phyloP scores from a whole-genome alignment of 1,139 yeast species.

The Entelexis paramagnoliae region DNA sequence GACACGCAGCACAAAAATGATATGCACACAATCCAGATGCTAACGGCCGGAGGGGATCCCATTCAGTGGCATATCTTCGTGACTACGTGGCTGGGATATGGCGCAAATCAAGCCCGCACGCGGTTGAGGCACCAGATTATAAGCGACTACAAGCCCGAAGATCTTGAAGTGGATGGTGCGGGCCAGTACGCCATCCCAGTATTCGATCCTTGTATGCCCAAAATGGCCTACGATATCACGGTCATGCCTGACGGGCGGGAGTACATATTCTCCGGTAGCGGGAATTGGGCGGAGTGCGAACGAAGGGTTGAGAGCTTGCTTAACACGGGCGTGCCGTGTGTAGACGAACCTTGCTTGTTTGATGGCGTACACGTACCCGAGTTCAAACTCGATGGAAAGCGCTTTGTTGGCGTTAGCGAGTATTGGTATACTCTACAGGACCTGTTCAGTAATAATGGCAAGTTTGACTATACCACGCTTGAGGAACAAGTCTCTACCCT shows the following conservation, averaged over 20 bases:
- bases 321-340: constrained; percentile 35
- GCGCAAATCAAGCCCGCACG: constrained; percentile 57
- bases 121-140: constrained; percentile 18
- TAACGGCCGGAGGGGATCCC: constrained; percentile 34
- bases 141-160: constrained; percentile 9
- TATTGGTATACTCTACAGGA: constrained; percentile 64
- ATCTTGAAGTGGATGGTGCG: constrained; percentile 4
- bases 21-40: constrained; percentile 43
- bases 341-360: constrained; percentile 37
- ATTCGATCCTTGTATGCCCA: constrained; percentile 56
- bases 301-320: constrained; percentile 44
- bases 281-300: constrained; percentile 47
- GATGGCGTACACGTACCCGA: constrained; percentile 43
- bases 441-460: constrained; percentile 36
- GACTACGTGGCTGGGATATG: constrained; percentile 66
- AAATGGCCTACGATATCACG: constrained; percentile 26
- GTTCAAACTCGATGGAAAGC: constrained; percentile 56
- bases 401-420: constrained; percentile 71
- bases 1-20: constrained; percentile 45
- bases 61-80: constrained; percentile 49
- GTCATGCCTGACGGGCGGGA: constrained; percentile 19
- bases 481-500: constrained; percentile 39
- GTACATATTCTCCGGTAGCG: constrained; percentile 46
- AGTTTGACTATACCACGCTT: constrained; percentile 34
- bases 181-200: constrained; percentile 25